phyloP scores from a whole-genome alignment of 257 asterid genomes.

The Solanum sejunctum region DNA sequence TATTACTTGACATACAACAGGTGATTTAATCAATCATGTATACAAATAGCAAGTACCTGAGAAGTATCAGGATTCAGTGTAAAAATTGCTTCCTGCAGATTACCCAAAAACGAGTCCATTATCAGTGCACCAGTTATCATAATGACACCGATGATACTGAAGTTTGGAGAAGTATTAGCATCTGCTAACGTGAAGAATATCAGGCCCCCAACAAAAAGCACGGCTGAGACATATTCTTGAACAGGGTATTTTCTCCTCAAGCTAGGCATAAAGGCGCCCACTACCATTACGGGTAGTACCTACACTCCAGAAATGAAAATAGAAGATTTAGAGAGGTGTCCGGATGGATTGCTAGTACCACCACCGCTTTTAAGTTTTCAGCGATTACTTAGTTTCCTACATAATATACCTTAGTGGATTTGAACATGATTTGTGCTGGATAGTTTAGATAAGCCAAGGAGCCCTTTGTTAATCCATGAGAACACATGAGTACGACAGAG shows the following conservation, averaged over 20 bases:
- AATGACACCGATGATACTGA: conserved; percentile 58
- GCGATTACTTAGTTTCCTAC: neutral
- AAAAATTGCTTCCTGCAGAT: conserved; percentile 86
- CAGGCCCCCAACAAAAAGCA: conserved; percentile 60
- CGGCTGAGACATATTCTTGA: conserved; percentile 74
- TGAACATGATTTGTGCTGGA: conserved; percentile 96
- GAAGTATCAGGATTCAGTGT: conserved; percentile 77
- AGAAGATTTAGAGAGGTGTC: neutral
- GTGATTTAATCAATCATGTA: neutral
- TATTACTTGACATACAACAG: neutral
- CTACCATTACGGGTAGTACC: conserved; percentile 92
- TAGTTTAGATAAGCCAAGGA: conserved; percentile 87
- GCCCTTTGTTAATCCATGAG: conserved; percentile 90
- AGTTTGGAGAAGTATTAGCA: conserved; percentile 79
- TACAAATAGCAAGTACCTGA: conserved; percentile 35
- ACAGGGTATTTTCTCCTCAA: conserved; percentile 76
- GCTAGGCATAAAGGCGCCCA: conserved; percentile 94
- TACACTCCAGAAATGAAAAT: conserved; percentile 12
- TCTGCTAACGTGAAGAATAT: conserved; percentile 83
- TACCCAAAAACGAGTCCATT: conserved; percentile 89
- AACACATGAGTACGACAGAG: conserved; percentile 91
- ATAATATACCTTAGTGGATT: conserved; percentile 77
- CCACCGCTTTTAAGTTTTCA: neutral
- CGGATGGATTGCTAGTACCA: neutral
- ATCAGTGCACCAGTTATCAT: conserved; percentile 78